Evolutionary conservation across 2,329 filamentous ascomycete species (phyloP), one percentile per base, ranked within the genome.

Genomic region (Huntiella decipiens): DNA sequence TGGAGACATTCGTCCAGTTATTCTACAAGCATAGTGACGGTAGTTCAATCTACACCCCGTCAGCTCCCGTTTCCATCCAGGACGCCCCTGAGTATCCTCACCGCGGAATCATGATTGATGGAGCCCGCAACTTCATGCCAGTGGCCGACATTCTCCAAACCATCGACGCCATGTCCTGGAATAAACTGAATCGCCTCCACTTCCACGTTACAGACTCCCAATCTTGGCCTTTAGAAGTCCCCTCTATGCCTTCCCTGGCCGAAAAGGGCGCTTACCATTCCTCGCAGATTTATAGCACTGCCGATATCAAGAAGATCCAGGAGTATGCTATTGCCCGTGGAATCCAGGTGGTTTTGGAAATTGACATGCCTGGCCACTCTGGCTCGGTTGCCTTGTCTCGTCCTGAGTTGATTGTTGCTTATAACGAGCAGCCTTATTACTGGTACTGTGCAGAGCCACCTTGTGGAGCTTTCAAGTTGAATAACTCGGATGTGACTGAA

Each of bases 201-300:
- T 65, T 88, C 45, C 84, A 92, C 63, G 69, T 79, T 48, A 91
- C 82, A 4, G 84, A 92, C 60, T 77, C 79, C 12, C 84, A 92
- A 60, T 82, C 82, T 3, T 92, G 84, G 80, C 85, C 85, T 0
- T 66, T 93, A 17, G 82, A 85, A 53, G 78, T 93, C 43, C 81
- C 82, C 1, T 61, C 79, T 2, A 61, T 93, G 51, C 81, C 85
- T 3, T 71, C 79, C 49, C 66, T 93, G 2, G 69, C 83, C 3
- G 61, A 67, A 44, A 78, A 83, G 58, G 85, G 84, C 33, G 79
- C 83, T 1, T 92, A 92, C 56, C 67, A 68, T 17, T 65, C 68
- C 13, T 72, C 71, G 39, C 65, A 82, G 44, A 72, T 74, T 0
- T 93, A 91, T 63, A 74, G 70, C 1, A 68, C 77, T 0, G 60